Conservation (phyloP, 495 filamentous ascomycete species). For the Melanomma pulvis-pyrius region DNA sequence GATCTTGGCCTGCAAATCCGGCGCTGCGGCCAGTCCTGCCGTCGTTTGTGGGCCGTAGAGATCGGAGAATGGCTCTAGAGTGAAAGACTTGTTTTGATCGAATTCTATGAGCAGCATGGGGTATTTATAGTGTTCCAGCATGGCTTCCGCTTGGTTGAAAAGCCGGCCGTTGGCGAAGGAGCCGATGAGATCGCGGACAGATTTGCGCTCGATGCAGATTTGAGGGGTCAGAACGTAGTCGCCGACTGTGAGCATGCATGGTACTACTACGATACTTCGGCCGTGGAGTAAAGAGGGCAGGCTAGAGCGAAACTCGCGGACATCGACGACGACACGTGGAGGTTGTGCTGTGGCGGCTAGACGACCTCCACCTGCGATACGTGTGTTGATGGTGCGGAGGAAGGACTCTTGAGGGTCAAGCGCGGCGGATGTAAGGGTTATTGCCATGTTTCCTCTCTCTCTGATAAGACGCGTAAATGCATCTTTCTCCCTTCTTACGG, state of each 20-base stretch:
- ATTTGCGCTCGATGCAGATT: conserved; percentile 95
- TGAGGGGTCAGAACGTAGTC: conserved; percentile 91
- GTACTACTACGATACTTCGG: conserved; percentile 79
- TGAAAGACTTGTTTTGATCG: conserved; percentile 96
- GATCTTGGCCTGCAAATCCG: conserved; percentile 85
- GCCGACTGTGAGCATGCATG: conserved; percentile 93
- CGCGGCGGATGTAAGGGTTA: conserved; percentile 71
- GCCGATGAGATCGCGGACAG: conserved; percentile 82
- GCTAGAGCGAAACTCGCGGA: conserved; percentile 92
- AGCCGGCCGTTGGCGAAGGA: conserved; percentile 90
- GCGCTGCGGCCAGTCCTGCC: conserved; percentile 54
- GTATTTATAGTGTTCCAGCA: conserved; percentile 88
- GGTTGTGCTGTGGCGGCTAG: conserved; percentile 86
- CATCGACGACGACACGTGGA: conserved; percentile 92
- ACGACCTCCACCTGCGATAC: conserved; percentile 91
- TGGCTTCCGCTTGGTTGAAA: conserved; percentile 89
- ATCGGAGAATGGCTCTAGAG: conserved; percentile 88
- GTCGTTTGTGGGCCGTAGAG: conserved; percentile 64
- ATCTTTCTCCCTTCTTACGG: conserved; percentile 90
- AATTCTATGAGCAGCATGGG: conserved; percentile 97
- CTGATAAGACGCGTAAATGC: conserved; percentile 90
- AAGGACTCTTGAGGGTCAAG: conserved; percentile 92
- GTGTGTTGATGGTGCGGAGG: conserved; percentile 91
- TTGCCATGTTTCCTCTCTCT: conserved; percentile 88
- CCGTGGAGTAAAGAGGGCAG: conserved; percentile 91